Evolutionary conservation across 2,329 filamentous ascomycete genomes (phyloP).

Genomic region (Fusarium palustre): DNA sequence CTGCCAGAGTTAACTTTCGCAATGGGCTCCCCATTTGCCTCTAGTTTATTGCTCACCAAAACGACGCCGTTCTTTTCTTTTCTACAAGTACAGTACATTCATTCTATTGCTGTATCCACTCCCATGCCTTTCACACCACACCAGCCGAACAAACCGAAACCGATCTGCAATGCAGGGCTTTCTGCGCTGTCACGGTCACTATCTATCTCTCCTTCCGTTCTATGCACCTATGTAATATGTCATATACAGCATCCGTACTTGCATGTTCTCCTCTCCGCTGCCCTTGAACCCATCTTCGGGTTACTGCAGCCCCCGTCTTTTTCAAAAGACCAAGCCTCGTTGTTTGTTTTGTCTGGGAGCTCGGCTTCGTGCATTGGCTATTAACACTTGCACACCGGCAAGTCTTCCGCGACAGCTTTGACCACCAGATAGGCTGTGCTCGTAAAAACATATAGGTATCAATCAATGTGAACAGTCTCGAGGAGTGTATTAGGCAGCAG

Average conservation of each 20-base stretch:
- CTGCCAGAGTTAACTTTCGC: constrained; percentile 17
- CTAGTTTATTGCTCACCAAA: constrained; percentile 32
- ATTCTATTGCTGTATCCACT: background rate
- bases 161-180: constrained; percentile 36
- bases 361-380: constrained; percentile 33
- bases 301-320: constrained; percentile 17
- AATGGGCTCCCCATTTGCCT: constrained; percentile 31
- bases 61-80: background rate
- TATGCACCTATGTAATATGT: background rate
- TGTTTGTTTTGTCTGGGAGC: constrained; percentile 19
- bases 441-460: too few relatives aligned
- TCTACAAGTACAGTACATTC: background rate
- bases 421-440: constrained; percentile 30
- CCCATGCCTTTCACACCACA: constrained; percentile 5
- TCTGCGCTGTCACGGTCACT: background rate
- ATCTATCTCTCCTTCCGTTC: background rate
- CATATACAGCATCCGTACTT: constrained; percentile 4
- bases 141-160: constrained; percentile 28
- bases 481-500: constrained; percentile 17
- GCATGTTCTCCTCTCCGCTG: constrained; percentile 8
- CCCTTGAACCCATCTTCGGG: constrained; percentile 15
- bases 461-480: background rate
- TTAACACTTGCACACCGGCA: constrained; percentile 18
- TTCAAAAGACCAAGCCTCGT: constrained; percentile 11
- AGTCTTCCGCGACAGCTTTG: constrained; percentile 27